These are phyloP conservation scores for Sclerotiophoma versabilis DNA, from an alignment of 2,329 filamentous ascomycete species.

Conservation along the genomic window DNA sequence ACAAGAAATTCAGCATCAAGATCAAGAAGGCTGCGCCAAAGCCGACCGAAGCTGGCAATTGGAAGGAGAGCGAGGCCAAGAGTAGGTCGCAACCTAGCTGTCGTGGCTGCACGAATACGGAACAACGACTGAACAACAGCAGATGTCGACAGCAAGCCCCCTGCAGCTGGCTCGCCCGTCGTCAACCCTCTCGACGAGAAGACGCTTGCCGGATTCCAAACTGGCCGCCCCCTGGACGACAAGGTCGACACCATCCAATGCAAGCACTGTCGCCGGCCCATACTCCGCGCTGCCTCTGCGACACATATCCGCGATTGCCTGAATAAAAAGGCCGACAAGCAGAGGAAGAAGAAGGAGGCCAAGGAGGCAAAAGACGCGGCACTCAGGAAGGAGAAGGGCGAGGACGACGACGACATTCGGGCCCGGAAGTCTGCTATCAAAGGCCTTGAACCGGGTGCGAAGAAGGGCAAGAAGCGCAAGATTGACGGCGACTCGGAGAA, in stretches of 20 bases:
- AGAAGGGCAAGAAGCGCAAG: conserved; percentile 58
- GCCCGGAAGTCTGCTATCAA: conserved; percentile 53
- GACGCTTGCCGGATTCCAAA: conserved; percentile 79
- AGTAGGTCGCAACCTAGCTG: conserved; percentile 54
- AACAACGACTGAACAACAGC: not conserved
- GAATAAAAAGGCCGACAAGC: conserved; percentile 76
- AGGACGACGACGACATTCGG: conserved; percentile 50
- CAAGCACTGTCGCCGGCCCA: conserved; percentile 92
- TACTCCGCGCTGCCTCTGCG: conserved; percentile 76
- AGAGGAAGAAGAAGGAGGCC: conserved; percentile 68
- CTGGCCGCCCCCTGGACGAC: conserved; percentile 82
- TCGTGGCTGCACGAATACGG: not conserved
- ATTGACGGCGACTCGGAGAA: conserved; percentile 72
- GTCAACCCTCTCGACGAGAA: conserved; percentile 73
- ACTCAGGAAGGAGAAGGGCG: conserved; percentile 56
- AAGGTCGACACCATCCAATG: conserved; percentile 78
- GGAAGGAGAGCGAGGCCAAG: conserved; percentile 71
- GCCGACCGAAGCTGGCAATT: conserved; percentile 72
- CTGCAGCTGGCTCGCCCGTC: conserved; percentile 44
- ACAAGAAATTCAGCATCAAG: conserved; percentile 51
- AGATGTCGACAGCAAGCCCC: conserved; percentile 38
- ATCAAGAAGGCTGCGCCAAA: conserved; percentile 70
- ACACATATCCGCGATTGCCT: conserved; percentile 85
- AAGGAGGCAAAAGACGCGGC: conserved; percentile 63
- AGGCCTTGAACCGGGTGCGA: conserved; percentile 49